phyloP scores from a whole-genome alignment of 805 yeast species.

The Hanseniaspora vineae region DNA sequence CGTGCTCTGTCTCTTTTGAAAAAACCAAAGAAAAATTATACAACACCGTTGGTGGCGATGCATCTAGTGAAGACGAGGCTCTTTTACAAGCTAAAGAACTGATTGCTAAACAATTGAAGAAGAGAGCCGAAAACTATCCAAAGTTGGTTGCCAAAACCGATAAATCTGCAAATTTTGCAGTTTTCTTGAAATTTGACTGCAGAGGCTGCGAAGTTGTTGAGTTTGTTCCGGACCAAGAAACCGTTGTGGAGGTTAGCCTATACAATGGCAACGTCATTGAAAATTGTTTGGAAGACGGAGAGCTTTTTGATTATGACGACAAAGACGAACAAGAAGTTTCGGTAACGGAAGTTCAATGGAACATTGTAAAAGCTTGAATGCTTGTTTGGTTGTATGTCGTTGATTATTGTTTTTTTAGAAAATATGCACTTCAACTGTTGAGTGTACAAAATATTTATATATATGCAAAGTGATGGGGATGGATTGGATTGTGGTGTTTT shows the following conservation, averaged over 20 bases:
- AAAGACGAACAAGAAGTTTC: constrained; percentile 68
- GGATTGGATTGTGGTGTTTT: too few species aligned
- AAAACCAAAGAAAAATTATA: constrained; percentile 16
- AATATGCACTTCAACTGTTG: too few species aligned
- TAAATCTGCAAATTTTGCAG: constrained; percentile 10
- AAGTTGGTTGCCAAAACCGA: constrained; percentile 19
- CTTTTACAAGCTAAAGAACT: background rate
- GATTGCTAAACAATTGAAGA: background rate
- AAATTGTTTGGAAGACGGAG: constrained; percentile 62
- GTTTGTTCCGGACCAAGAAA: constrained; percentile 42
- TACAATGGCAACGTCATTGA: constrained; percentile 16
- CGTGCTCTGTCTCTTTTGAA: constrained; percentile 15
- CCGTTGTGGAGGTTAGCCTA: constrained; percentile 12
- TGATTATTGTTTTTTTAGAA: too few species aligned
- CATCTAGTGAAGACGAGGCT: constrained; percentile 8
- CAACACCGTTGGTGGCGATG: constrained; percentile 9
- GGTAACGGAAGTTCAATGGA: constrained; percentile 62
- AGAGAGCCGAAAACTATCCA: constrained; percentile 5
- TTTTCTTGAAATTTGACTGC: constrained; percentile 60
- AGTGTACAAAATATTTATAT: too few species aligned
- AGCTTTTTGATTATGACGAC: constrained; percentile 95
- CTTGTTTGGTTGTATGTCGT: background rate
- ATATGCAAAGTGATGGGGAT: too few species aligned
- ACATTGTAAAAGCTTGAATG: constrained; percentile 29
- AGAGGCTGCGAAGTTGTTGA: constrained; percentile 69